Evolutionary conservation across 1,284 basidiomycete species (phyloP), one percentile per base, ranked within the genome.

Genomic region (Fistulinella cinereoalba): DNA sequence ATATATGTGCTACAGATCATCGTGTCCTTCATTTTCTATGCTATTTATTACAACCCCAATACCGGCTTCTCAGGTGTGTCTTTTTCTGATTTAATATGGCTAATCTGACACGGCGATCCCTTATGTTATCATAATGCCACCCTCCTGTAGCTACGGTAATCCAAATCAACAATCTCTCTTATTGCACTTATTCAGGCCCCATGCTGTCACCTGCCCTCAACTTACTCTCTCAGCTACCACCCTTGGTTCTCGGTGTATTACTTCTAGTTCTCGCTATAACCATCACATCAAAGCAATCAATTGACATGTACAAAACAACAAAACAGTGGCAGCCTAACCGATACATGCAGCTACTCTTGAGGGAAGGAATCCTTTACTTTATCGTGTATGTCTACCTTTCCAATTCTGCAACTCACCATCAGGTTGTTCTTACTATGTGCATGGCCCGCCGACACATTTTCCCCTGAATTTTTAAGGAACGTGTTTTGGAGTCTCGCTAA

Each of bases 321-420:
- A 33, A 24, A 6, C 6, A 3, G 16, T 42, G 41, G 41, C 37
- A 25, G 29, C 23, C 29, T 10, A 39, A 45, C 11, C 28, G 16
- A 16, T 45, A 45, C 27, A 32, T 27, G 37, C 29, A 39, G 12
- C 43, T 7, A 21, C 15, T 45, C 3, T 5, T 33, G 13, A 33
- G 24, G 15, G 43, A 45, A 9, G 43, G 43, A 10, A 21, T 39
- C 11, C 9, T 39, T 4, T 45, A 40, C 12, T 45, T 45, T 11
- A 5, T 37, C 32, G 16, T 18, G 32, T 33, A 33, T 11, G 32
- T 33, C 32, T 18, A 18, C 8, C 16, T 18, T 18, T 32, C 12
- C n/a, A 12, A 6, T 12, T 27, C 7, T 12, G 12, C 12, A 27
- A 27, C 12, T 27, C 12, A 27, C 25, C n/a, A n/a, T n/a, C n/a